phyloP scores from a whole-genome alignment of 192 early-diverging fungal genomes.

The Coemansia sp. region DNA sequence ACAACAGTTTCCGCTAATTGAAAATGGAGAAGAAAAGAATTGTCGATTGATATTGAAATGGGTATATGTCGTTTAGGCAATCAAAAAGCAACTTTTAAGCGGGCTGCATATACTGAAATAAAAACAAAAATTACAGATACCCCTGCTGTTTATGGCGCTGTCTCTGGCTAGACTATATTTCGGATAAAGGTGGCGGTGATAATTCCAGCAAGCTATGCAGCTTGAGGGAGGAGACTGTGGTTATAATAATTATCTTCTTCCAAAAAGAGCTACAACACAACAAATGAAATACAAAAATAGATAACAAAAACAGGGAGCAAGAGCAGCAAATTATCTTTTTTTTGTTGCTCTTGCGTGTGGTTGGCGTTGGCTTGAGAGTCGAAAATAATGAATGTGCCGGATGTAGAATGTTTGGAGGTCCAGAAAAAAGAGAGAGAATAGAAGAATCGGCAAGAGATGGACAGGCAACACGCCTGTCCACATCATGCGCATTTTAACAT shows the following conservation, averaged over 20 bases:
- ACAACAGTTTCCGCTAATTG: background rate
- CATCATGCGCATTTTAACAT: slow-evolving; percentile 3
- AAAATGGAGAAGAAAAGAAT: background rate
- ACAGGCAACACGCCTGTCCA: background rate
- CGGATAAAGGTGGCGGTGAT: slow-evolving; percentile 3
- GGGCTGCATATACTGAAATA: background rate
- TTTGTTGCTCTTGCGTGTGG: background rate
- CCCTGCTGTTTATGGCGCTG: slow-evolving; percentile 2
- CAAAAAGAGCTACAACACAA: background rate
- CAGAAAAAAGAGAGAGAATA: background rate
- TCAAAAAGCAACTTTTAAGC: background rate
- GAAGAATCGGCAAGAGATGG: background rate
- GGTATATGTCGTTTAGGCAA: background rate
- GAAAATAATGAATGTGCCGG: slow-evolving; percentile 1
- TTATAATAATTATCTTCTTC: slow-evolving; percentile 3
- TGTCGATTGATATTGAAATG: background rate
- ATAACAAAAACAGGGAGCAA: background rate
- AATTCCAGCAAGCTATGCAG: background rate
- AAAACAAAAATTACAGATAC: background rate
- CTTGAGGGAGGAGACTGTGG: background rate
- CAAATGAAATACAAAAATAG: slow-evolving; percentile 1
- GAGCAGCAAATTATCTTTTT: background rate
- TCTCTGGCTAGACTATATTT: background rate
- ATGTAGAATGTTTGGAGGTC: slow-evolving; percentile 5
- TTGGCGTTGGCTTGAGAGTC: slow-evolving; percentile 1